Evolutionary conservation across 257 asterid species (phyloP), one percentile per base, ranked within the genome.

Genomic region (Petrea volubilis): DNA sequence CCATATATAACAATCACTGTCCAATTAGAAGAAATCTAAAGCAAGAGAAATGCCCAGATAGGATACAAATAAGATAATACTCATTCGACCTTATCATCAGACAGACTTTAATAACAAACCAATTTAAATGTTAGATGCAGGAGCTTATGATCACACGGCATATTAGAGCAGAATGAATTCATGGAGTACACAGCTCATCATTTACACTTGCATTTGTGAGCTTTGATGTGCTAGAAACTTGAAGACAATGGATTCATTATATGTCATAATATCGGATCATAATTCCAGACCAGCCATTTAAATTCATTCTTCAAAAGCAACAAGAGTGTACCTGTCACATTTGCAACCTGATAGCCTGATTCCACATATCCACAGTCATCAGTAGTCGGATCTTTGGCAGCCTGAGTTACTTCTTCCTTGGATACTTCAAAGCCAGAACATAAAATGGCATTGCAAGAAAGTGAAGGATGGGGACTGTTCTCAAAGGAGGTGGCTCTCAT

Each of bases 391-490:
- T 83, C 83, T 71, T 92, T 88, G 60, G 84, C 88, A 68, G 83
- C 85, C 75, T 95, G 98, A 74, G 88, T 82, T 64, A 90, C 98
- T 84, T 95, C 99, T 74, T 92, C 99, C 82, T 95, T 95, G 33
- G 98, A 95, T 72, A 75, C 85, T 79, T 95, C 99, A 73, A 82
- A 74, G 65, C 85, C 96, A 69, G 99, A 95, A 68, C 80, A 88
- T 67, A 95, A 70, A 78, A 95, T 85, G 58, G 98, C 99, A 81
- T 95, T 90, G 93, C 98, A 88, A 55, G 99, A 95, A 74, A 90
- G 96, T 64, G 98, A 95, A 76, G 93, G 97, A 72, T 90, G 98
- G 34, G 84, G 85, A 74, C 94, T 90, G 82, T 83, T 92, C 74
- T 83, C 95, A 24, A 77, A 74, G 43, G 85, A 87, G 76, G 80